These are phyloP conservation scores for Gossypium trilobum DNA, from an alignment of 441 rosid species.

Conservation along the genomic window DNA sequence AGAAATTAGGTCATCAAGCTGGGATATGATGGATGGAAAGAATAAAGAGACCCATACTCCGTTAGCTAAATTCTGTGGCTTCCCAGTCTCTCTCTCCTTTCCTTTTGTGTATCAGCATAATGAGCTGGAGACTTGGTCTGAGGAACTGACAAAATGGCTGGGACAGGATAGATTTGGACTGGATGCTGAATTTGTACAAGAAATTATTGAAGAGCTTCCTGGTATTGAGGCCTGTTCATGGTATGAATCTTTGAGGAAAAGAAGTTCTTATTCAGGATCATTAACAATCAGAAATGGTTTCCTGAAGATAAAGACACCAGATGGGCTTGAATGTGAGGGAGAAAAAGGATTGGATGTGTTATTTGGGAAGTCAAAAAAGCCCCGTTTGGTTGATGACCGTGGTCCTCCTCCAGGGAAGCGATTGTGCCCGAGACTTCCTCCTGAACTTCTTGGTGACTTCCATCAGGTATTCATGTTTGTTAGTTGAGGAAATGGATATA, in stretches of 20 bases:
- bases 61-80: slow-evolving; percentile 59
- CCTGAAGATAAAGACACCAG: slow-evolving; percentile 42
- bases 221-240: slow-evolving; percentile 54
- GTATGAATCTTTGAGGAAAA: slow-evolving; percentile 52
- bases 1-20: slow-evolving; percentile 29
- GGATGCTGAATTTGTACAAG: slow-evolving; percentile 84
- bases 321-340: slow-evolving; percentile 27
- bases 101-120: slow-evolving; percentile 32
- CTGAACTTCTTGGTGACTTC: slow-evolving; percentile 74
- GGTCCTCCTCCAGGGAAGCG: slow-evolving; percentile 62
- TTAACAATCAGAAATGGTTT: slow-evolving; percentile 62
- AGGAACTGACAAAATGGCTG: slow-evolving; percentile 62
- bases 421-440: slow-evolving; percentile 59
- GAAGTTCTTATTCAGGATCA: slow-evolving; percentile 36
- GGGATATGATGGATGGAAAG: slow-evolving; percentile 36
- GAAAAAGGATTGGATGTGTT: slow-evolving; percentile 32
- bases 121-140: slow-evolving; percentile 35
- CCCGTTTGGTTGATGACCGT: slow-evolving; percentile 34
- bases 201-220: slow-evolving; percentile 77
- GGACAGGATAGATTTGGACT: slow-evolving; percentile 86
- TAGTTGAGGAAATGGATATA: slow-evolving; percentile 15
- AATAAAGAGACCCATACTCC: slow-evolving; percentile 26
- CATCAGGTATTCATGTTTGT: slow-evolving; percentile 58
- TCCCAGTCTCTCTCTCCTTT: slow-evolving; percentile 28
- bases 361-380: slow-evolving; percentile 43